Evolutionary conservation across 345 rosid species (phyloP).

Genomic region (Aethionema arabicum): DNA sequence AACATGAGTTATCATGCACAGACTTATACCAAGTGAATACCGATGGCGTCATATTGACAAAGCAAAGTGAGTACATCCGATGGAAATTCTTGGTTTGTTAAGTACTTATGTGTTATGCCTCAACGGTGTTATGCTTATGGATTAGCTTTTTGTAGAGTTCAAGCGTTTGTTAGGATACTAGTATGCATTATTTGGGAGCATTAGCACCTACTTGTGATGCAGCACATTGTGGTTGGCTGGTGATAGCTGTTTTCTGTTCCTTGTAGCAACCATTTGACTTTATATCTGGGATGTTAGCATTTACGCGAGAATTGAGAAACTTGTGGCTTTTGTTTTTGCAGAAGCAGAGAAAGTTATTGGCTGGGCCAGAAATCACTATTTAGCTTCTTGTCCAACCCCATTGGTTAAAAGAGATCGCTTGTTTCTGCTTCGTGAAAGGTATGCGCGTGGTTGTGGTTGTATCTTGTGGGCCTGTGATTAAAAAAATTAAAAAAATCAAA

Average conservation of each 20-base stretch:
- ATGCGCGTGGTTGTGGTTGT: constrained; percentile 19
- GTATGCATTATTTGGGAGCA: constrained; percentile 6
- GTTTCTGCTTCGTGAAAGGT: constrained; percentile 81
- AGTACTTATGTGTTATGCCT: constrained; percentile 1
- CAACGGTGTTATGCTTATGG: background rate
- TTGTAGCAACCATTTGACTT: constrained; percentile 4
- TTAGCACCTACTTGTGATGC: background rate
- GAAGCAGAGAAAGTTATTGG: constrained; percentile 95
- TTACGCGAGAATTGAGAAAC: constrained; percentile 14
- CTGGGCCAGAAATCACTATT: constrained; percentile 88
- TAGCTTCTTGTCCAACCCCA: constrained; percentile 66
- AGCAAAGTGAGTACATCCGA: constrained; percentile 55
- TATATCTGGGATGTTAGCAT: constrained; percentile 1
- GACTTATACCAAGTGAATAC: constrained; percentile 68
- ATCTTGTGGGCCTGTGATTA: constrained; percentile 11
- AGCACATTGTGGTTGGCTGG: constrained; percentile 3
- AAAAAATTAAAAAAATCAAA: constrained; percentile 23
- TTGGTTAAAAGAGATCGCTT: constrained; percentile 66
- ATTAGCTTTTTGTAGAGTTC: background rate
- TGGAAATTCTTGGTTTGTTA: constrained; percentile 20
- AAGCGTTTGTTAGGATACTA: constrained; percentile 11
- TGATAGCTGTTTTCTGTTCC: constrained; percentile 1
- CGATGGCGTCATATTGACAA: constrained; percentile 79
- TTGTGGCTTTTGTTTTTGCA: constrained; percentile 40
- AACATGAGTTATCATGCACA: constrained; percentile 68